Conservation (phyloP, 495 filamentous ascomycete genomes). For the Hypoxylon perforatum region DNA sequence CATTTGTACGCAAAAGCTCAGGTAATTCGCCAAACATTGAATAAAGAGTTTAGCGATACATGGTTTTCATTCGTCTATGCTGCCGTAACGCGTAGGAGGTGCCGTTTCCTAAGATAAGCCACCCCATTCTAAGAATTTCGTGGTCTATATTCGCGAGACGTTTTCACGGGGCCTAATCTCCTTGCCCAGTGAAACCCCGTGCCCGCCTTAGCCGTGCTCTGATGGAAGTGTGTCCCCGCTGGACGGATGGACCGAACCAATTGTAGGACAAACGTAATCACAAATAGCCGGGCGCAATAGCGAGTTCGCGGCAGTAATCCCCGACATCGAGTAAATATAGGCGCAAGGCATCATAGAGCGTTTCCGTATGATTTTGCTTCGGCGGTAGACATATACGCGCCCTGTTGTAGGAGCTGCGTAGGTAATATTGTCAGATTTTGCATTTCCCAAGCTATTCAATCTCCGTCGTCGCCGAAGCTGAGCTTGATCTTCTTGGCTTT, state of each 20-base stretch:
- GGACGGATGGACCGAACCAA: no score
- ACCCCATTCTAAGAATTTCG: neutral
- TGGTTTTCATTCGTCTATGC: neutral
- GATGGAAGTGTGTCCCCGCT: neutral
- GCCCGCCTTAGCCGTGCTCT: neutral
- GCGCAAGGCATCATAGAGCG: no score
- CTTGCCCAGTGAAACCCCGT: neutral
- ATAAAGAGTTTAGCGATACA: conserved; percentile 7
- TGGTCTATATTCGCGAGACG: neutral
- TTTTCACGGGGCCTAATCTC: no score
- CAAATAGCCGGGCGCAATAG: neutral
- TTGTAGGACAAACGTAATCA: neutral
- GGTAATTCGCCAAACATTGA: conserved; percentile 3
- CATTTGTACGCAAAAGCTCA: conserved; percentile 16
- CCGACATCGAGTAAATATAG: no score
- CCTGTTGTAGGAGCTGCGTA: no score
- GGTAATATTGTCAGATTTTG: no score
- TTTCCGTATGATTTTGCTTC: no score
- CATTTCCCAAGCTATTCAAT: conserved; percentile 28
- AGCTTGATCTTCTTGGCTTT: conserved; percentile 70
- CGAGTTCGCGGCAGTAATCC: no score
- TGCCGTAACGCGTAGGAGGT: neutral
- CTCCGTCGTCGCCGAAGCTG: conserved; percentile 65
- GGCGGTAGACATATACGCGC: no score
- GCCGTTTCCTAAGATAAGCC: neutral